phyloP scores from a whole-genome alignment of 768 basidiomycete genomes.

The Podaxis rugospora region DNA sequence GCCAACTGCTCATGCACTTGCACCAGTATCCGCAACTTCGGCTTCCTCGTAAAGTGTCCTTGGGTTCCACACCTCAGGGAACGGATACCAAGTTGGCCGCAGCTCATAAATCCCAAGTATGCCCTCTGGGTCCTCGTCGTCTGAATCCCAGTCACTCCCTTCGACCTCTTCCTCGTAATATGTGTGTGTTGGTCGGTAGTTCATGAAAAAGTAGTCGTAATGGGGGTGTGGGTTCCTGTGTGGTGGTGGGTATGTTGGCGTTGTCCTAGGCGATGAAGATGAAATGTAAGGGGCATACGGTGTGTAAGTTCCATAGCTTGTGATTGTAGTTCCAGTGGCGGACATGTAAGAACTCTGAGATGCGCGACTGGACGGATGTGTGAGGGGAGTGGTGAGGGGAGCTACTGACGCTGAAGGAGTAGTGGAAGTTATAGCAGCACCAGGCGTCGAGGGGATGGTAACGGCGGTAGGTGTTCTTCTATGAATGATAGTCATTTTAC shows the following conservation, averaged over 20 bases:
- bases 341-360: background rate
- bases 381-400: background rate
- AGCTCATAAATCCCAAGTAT: constrained; percentile 24
- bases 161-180: constrained; percentile 1
- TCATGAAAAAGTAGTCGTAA: background rate
- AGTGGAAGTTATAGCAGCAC: background rate
- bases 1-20: background rate
- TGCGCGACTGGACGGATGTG: background rate
- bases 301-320: background rate
- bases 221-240: background rate
- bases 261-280: background rate
- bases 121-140: constrained; percentile 12
- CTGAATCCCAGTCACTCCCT: constrained; percentile 6
- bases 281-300: background rate
- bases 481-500: background rate
- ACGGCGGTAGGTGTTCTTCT: background rate
- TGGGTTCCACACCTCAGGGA: constrained; percentile 35
- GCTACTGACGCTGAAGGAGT: background rate
- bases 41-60: constrained; percentile 7
- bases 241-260: constrained; percentile 1
- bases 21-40: background rate
- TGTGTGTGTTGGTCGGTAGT: background rate
- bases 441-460: background rate
- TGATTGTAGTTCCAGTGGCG: background rate
- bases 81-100: constrained; percentile 33